These are phyloP conservation scores for Fusarium nurragi DNA, from an alignment of 2,329 filamentous ascomycete species.

Conservation along the genomic window DNA sequence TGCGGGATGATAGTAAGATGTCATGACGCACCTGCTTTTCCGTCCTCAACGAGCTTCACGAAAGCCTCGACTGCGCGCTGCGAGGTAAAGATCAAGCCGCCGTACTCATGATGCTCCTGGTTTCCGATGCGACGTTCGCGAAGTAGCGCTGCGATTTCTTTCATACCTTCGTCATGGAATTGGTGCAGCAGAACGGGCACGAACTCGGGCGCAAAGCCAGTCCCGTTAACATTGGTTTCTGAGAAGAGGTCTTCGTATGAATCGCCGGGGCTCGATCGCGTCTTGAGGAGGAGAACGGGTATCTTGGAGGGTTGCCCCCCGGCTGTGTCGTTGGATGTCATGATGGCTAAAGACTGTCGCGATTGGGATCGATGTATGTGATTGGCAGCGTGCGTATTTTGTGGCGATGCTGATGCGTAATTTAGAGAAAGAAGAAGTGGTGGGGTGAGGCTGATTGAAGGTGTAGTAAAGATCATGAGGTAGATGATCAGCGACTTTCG, in stretches of 20 bases:
- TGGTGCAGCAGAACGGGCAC: conserved; percentile 80
- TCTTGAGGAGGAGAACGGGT: conserved; percentile 79
- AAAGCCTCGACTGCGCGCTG: conserved; percentile 87
- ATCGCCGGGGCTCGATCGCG: conserved; percentile 75
- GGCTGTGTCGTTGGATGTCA: conserved; percentile 19
- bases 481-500: conserved; percentile 35
- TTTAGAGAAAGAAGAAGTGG: not conserved
- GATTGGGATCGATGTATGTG: not conserved
- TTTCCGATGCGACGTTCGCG: conserved; percentile 53
- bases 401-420: not conserved
- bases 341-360: conserved; percentile 1
- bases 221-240: conserved; percentile 47
- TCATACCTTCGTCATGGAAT: conserved; percentile 69
- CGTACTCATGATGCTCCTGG: conserved; percentile 61
- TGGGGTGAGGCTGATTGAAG: conserved; percentile 1
- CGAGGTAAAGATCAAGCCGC: conserved; percentile 85
- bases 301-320: conserved; percentile 33
- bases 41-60: conserved; percentile 66
- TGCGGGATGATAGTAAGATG: not conserved
- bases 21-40: conserved; percentile 50
- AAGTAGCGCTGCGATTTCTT: conserved; percentile 62
- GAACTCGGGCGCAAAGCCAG: conserved; percentile 70
- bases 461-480: conserved; percentile 26
- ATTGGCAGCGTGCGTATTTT: not conserved
- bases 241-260: conserved; percentile 76